Percentiles rank a stretch among this genome's conserved stretches.
Evolutionary conservation across 2,329 filamentous ascomycete genomes (phyloP).

Genomic region (Paracoccidioides brasiliensis): DNA sequence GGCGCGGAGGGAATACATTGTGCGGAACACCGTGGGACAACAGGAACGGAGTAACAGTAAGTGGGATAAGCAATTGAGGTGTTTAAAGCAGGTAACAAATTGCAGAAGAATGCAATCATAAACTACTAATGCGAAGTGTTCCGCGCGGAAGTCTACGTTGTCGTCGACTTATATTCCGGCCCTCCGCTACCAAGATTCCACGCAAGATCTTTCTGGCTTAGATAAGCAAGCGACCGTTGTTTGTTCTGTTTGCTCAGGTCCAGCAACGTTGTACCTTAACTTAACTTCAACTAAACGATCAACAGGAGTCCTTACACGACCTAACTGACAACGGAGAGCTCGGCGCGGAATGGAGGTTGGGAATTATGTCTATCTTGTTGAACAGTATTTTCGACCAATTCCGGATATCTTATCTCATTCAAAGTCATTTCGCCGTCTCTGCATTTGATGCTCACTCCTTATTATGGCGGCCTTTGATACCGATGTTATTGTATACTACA

Average conservation of each 20-base stretch:
- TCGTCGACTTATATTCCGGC: neutral
- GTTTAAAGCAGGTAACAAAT: too few species aligned
- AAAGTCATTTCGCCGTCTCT: too few species aligned
- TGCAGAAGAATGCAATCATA: neutral
- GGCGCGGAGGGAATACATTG: slow-evolving; percentile 72
- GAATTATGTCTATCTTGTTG: neutral
- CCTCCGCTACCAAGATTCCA: neutral
- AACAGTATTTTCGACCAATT: neutral
- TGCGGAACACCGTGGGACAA: slow-evolving; percentile 24
- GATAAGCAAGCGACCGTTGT: neutral
- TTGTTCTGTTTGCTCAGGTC: slow-evolving; percentile 2
- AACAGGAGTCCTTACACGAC: neutral
- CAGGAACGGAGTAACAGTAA: neutral
- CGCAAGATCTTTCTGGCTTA: neutral
- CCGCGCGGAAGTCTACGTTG: neutral
- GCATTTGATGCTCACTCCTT: slow-evolving; percentile 2
- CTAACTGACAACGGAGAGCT: neutral
- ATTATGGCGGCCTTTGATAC: slow-evolving; percentile 59
- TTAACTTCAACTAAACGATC: neutral
- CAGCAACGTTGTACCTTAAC: neutral
- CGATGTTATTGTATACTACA: slow-evolving; percentile 77
- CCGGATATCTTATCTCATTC: neutral
- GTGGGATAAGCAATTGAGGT: neutral
- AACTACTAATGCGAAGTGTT: neutral
- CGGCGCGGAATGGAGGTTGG: neutral